These are phyloP conservation scores for Calocera cornea DNA, from an alignment of 768 basidiomycete genomes.

Conservation along the genomic window DNA sequence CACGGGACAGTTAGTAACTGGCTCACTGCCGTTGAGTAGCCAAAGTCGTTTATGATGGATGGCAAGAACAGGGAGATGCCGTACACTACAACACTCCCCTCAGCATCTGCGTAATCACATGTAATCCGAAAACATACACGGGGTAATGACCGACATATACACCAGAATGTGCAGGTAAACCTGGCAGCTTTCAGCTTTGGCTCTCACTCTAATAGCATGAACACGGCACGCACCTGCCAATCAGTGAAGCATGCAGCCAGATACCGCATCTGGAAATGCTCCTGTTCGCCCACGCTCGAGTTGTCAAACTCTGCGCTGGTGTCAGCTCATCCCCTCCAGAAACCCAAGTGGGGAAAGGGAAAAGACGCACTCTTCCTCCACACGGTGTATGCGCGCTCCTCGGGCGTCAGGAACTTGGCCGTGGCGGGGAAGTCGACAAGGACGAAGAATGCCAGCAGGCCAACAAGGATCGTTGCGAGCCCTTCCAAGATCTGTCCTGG, in stretches of 20 bases:
- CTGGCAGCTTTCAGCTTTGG: constrained; percentile 13
- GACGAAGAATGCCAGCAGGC: constrained; percentile 36
- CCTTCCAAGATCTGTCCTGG: constrained; percentile 46
- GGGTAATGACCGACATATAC: constrained; percentile 44
- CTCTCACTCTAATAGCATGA: no score
- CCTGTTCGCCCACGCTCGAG: constrained; percentile 46
- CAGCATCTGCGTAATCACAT: background rate
- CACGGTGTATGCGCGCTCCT: constrained; percentile 43
- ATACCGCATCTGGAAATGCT: constrained; percentile 42
- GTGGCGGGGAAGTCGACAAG: constrained; percentile 40
- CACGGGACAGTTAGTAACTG: constrained; percentile 58
- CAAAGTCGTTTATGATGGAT: constrained; percentile 52
- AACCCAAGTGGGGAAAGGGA: background rate
- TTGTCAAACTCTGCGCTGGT: constrained; percentile 37
- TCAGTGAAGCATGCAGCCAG: constrained; percentile 41
- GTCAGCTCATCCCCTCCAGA: background rate
- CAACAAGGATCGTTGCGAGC: constrained; percentile 43
- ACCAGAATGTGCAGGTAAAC: constrained; percentile 44
- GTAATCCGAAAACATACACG: constrained; percentile 36
- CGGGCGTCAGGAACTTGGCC: constrained; percentile 45
- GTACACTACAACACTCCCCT: constrained; percentile 33
- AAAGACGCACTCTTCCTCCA: constrained; percentile 38
- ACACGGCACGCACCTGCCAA: constrained; percentile 42
- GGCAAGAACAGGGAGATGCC: constrained; percentile 60
- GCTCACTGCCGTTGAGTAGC: constrained; percentile 40